These are phyloP conservation scores for Suzukiozyma palmioleophila DNA, from an alignment of 1,139 yeast genomes.

Conservation along the genomic window DNA sequence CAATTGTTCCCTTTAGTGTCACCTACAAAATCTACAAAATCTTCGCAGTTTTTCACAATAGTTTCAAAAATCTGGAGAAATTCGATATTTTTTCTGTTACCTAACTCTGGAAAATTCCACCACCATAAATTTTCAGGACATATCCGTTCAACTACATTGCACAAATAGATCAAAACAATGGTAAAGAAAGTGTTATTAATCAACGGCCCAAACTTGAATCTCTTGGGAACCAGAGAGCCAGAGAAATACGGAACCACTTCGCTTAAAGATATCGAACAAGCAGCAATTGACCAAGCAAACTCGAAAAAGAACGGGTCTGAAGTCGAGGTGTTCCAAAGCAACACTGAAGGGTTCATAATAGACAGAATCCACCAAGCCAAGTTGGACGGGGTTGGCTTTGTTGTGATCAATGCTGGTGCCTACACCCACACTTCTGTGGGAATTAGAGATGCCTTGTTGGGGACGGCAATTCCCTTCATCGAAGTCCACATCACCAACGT, in stretches of 20 bases:
- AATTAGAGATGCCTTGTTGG: slow-evolving; percentile 45
- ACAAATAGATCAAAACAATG: slow-evolving; percentile 16
- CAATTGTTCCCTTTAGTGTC: no score
- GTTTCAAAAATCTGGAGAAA: not conserved
- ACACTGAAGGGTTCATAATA: slow-evolving; percentile 45
- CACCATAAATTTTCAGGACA: no score
- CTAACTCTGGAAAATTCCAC: not conserved
- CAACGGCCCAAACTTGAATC: slow-evolving; percentile 47
- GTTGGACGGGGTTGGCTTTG: slow-evolving; percentile 33
- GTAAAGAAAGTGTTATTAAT: slow-evolving; percentile 39
- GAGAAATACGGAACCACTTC: slow-evolving; percentile 47
- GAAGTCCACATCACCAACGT: slow-evolving; percentile 49
- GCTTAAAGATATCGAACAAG: slow-evolving; percentile 35
- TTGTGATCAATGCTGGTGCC: slow-evolving; percentile 49
- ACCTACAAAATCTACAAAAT: no score
- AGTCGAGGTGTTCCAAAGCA: slow-evolving; percentile 33
- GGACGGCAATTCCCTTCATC: slow-evolving; percentile 44
- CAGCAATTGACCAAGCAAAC: slow-evolving; percentile 33
- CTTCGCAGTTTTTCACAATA: no score
- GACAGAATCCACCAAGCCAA: slow-evolving; percentile 46
- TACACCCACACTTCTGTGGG: slow-evolving; percentile 50
- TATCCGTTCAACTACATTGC: not conserved
- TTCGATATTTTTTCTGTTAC: not conserved
- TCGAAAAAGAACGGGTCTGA: slow-evolving; percentile 26
- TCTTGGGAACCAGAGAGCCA: slow-evolving; percentile 47